A percentile compares a stretch with the other conserved stretches of the same genome.
These are phyloP conservation scores for Hyphopichia burtonii DNA, from an alignment of 1,139 yeast genomes.

Conservation along the genomic window DNA sequence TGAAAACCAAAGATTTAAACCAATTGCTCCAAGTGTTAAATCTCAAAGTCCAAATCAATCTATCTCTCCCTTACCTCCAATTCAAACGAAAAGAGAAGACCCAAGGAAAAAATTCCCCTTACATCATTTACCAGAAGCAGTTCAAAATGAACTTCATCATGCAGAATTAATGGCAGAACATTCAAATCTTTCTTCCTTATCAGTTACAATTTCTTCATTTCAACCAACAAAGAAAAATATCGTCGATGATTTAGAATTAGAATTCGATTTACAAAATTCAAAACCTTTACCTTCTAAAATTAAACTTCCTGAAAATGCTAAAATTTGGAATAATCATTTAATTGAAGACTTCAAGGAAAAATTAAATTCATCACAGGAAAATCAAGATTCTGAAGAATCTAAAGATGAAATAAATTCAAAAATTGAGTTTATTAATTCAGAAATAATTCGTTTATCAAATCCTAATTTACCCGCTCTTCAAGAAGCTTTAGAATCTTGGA, in stretches of 20 bases:
- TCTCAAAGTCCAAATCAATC: background rate
- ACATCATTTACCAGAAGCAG: conserved; percentile 37
- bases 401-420: conserved; percentile 5
- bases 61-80: background rate
- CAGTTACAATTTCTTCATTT: conserved; percentile 17
- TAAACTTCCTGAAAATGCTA: conserved; percentile 32
- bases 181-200: conserved; percentile 2
- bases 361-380: background rate
- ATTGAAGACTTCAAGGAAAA: conserved; percentile 13
- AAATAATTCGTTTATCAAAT: conserved; percentile 20
- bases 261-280: conserved; percentile 41
- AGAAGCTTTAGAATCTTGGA: conserved; percentile 69
- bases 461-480: conserved; percentile 17
- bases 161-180: conserved; percentile 1
- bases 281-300: conserved; percentile 31
- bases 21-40: conserved; percentile 1
- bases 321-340: conserved; percentile 20
- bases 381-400: conserved; percentile 4
- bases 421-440: conserved; percentile 8
- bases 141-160: conserved; percentile 17
- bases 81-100: conserved; percentile 4
- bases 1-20: conserved; percentile 1
- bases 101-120: conserved; percentile 27
- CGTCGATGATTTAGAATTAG: conserved; percentile 35
- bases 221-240: conserved; percentile 42